Evolutionary conservation across 116 monocot genomes (phyloP).

Genomic region (Papilionanthe hybrid): DNA sequence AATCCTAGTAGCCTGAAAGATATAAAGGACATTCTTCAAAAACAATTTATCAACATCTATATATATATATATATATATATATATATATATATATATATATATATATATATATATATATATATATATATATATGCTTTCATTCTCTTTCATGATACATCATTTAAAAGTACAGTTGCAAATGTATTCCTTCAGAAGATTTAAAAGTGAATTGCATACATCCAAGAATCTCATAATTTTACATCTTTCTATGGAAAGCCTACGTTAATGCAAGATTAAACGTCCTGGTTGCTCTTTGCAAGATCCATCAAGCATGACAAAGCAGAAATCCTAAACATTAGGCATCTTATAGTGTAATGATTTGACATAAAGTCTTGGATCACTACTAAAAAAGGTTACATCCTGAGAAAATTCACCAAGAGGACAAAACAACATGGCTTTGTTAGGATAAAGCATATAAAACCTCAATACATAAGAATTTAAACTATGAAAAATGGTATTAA

Average conservation of each 20-base stretch:
- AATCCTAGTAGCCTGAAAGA: slow-evolving; percentile 73
- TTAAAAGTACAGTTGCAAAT: background rate
- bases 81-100: too few relatives aligned
- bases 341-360: background rate
- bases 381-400: background rate
- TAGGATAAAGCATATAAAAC: background rate
- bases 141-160: background rate
- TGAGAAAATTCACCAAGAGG: background rate
- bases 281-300: background rate
- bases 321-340: background rate
- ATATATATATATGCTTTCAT: too few relatives aligned
- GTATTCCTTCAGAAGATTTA: background rate
- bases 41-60: background rate
- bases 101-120: too few relatives aligned
- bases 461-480: background rate
- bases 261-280: background rate
- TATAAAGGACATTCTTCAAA: background rate
- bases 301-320: background rate
- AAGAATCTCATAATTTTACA: too few relatives aligned
- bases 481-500: background rate
- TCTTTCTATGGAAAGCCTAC: background rate
- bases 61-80: too few relatives aligned
- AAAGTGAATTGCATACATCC: background rate
- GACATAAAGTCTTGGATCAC: background rate
- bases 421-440: background rate